phyloP scores from a whole-genome alignment of 768 basidiomycete species.

The Suillus weaverae region DNA sequence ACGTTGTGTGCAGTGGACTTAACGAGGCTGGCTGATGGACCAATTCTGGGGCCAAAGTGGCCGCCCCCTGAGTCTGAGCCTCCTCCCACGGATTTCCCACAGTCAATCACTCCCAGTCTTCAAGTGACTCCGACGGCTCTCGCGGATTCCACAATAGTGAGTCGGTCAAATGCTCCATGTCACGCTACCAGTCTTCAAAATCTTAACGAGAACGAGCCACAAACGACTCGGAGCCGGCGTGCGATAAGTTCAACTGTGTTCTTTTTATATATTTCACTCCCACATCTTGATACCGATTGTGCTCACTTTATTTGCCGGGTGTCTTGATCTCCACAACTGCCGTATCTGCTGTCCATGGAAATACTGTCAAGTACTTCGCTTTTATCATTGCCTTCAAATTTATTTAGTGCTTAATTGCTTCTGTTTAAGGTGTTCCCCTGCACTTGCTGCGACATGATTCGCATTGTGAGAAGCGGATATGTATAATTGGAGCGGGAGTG shows the following conservation, averaged over 20 bases:
- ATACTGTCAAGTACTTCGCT: background rate
- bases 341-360: background rate
- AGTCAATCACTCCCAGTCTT: background rate
- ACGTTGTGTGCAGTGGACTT: too few species aligned
- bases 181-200: constrained; percentile 47
- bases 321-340: constrained; percentile 61
- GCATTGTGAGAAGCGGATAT: constrained; percentile 43
- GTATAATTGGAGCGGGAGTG: constrained; percentile 78
- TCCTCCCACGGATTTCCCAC: background rate
- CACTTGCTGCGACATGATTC: background rate
- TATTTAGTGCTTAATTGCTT: background rate
- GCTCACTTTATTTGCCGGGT: constrained; percentile 60
- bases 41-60: too few species aligned
- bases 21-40: too few species aligned
- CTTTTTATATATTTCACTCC: background rate
- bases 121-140: constrained; percentile 17
- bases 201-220: too few species aligned
- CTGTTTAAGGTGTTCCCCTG: background rate
- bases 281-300: background rate
- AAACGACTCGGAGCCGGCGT: constrained; percentile 40
- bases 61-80: background rate
- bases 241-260: constrained; percentile 64
- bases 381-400: background rate
- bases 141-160: constrained; percentile 64
- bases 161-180: constrained; percentile 67